A percentile compares a stretch with the other conserved stretches of the same genome.
phyloP scores from a whole-genome alignment of 768 basidiomycete genomes.

The Boletus huronensis region DNA sequence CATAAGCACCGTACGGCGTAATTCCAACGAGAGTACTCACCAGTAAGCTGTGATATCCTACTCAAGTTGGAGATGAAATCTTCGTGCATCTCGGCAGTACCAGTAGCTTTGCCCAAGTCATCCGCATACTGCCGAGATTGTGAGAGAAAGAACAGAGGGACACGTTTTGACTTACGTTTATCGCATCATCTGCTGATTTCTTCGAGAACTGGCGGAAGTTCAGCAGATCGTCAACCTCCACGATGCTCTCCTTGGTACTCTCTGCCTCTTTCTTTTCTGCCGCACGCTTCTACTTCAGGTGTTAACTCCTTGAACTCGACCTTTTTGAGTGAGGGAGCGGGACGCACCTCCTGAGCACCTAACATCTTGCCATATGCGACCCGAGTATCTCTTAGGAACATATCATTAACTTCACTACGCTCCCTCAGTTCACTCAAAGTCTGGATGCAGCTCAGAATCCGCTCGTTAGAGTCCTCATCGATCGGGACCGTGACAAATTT shows the following conservation, averaged over 20 bases:
- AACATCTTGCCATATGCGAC: constrained; percentile 94
- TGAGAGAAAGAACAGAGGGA: background rate
- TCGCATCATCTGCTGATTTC: constrained; percentile 77
- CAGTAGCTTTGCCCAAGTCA: constrained; percentile 88
- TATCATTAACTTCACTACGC: constrained; percentile 54
- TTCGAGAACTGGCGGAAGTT: constrained; percentile 94
- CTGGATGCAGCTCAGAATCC: constrained; percentile 94
- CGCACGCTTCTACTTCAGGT: constrained; percentile 66
- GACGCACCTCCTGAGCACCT: constrained; percentile 80
- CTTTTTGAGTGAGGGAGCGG: background rate
- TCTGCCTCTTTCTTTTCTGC: constrained; percentile 89
- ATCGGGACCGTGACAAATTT: constrained; percentile 94
- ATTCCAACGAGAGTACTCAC: constrained; percentile 36
- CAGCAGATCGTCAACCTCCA: constrained; percentile 92
- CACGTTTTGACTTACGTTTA: constrained; percentile 49
- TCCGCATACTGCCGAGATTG: constrained; percentile 64
- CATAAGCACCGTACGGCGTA: background rate
- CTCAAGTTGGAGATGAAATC: constrained; percentile 94
- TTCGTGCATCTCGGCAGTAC: constrained; percentile 75
- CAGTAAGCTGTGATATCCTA: constrained; percentile 90
- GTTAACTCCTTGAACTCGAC: background rate
- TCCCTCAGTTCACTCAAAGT: constrained; percentile 79
- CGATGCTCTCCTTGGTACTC: constrained; percentile 53
- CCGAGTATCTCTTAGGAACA: constrained; percentile 85
- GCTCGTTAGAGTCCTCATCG: constrained; percentile 96